A percentile compares a stretch with the other conserved stretches of the same genome.
phyloP scores from a whole-genome alignment of 1,284 basidiomycete species.

The Rhodotorula sp. region DNA sequence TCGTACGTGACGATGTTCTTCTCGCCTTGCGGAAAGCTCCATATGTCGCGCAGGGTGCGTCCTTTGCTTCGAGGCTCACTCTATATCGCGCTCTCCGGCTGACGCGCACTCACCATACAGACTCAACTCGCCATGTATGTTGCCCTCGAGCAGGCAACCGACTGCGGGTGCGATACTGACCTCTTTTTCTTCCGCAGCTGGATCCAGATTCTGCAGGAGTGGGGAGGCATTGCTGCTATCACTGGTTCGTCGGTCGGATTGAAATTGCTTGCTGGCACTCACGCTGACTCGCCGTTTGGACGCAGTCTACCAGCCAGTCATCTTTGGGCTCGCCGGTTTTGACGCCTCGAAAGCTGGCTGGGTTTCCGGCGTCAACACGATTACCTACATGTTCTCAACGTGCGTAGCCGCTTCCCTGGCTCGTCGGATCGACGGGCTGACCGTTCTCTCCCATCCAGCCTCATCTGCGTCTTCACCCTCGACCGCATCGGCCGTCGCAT shows the following conservation, averaged over 20 bases:
- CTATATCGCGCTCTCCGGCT: neutral
- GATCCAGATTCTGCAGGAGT: constrained; percentile 10
- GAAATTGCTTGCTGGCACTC: neutral
- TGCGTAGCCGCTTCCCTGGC: neutral
- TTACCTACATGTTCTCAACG: constrained; percentile 7
- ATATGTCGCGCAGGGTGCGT: constrained; percentile 2
- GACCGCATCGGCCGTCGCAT: constrained; percentile 8
- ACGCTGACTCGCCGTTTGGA: neutral
- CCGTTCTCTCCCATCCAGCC: neutral
- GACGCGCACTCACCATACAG: neutral
- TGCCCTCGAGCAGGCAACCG: neutral
- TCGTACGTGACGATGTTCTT: constrained; percentile 5
- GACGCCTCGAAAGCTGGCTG: neutral
- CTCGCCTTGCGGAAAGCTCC: constrained; percentile 2
- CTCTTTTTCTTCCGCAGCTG: neutral
- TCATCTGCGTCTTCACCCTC: constrained; percentile 10
- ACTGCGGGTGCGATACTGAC: no score
- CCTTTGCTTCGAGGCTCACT: no score
- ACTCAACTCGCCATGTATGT: constrained; percentile 7
- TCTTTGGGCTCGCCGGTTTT: constrained; percentile 4
- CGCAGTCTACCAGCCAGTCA: constrained; percentile 7
- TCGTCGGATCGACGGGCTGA: neutral
- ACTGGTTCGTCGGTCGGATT: neutral
- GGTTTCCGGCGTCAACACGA: constrained; percentile 1
- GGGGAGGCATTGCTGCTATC: constrained; percentile 11